Conservation (phyloP, 2,329 filamentous ascomycete species). For the Cytospora chrysosperma region DNA sequence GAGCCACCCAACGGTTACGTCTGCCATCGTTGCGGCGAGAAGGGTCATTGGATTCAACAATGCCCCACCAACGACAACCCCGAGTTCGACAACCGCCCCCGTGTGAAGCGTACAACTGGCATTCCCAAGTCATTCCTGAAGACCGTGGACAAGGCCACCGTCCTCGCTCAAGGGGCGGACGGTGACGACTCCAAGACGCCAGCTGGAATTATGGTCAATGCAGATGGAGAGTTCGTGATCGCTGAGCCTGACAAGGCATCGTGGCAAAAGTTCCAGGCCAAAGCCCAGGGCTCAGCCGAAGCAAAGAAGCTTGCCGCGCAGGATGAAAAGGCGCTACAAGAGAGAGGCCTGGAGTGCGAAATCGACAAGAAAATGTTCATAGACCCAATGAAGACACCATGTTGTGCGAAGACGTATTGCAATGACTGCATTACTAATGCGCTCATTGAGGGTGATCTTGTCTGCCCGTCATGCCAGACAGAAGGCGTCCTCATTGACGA, state of each 20-base stretch:
- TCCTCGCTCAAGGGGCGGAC: constrained; percentile 69
- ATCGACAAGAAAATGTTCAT: constrained; percentile 98
- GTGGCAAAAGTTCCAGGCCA: constrained; percentile 96
- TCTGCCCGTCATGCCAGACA: constrained; percentile 87
- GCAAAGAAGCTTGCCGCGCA: constrained; percentile 74
- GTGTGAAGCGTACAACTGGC: constrained; percentile 93
- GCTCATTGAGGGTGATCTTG: constrained; percentile 96
- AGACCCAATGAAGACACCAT: constrained; percentile 98
- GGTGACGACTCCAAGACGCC: constrained; percentile 79
- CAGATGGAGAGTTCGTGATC: constrained; percentile 95
- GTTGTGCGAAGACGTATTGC: constrained; percentile 97
- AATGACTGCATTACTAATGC: constrained; percentile 99
- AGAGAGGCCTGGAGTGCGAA: constrained; percentile 85
- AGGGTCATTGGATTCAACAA: constrained; percentile 98
- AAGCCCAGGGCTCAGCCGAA: constrained; percentile 81
- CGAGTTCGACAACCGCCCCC: constrained; percentile 87
- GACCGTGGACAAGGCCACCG: constrained; percentile 87
- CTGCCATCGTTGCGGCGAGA: constrained; percentile 93
- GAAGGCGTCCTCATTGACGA: constrained; percentile 93
- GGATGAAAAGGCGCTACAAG: constrained; percentile 82
- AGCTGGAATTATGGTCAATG: constrained; percentile 94
- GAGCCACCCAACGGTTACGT: constrained; percentile 92
- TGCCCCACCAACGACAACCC: constrained; percentile 99
- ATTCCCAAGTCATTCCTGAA: constrained; percentile 95
- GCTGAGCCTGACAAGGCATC: constrained; percentile 92